phyloP scores from a whole-genome alignment of 116 monocot genomes.

The Trichopus zeylanicus region DNA sequence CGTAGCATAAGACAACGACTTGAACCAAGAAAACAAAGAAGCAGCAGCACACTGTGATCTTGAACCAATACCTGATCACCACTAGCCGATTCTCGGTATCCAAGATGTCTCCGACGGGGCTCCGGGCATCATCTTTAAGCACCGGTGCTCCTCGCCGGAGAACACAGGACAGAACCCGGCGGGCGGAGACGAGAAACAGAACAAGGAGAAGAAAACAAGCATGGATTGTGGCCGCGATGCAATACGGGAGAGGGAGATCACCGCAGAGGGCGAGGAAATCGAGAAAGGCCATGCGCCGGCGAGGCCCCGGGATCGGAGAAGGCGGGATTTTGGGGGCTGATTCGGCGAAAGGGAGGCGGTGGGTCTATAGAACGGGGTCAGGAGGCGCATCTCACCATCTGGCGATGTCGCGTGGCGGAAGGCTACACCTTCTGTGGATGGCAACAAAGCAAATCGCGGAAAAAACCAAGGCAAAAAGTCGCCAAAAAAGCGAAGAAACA shows the following conservation, averaged over 20 bases:
- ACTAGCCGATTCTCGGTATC: constrained; percentile 4
- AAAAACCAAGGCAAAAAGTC: no score
- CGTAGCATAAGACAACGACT: constrained; percentile 33
- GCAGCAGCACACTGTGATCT: constrained; percentile 32
- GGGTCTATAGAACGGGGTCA: neutral
- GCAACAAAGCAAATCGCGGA: no score
- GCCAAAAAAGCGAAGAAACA: no score
- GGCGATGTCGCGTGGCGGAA: neutral
- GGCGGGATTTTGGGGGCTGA: neutral
- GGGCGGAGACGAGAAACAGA: constrained; percentile 22
- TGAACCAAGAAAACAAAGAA: constrained; percentile 45
- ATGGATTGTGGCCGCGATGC: constrained; percentile 19
- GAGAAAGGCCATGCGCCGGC: constrained; percentile 23
- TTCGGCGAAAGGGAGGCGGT: neutral
- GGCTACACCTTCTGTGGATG: neutral
- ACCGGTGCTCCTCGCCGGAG: constrained; percentile 2
- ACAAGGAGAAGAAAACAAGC: constrained; percentile 22
- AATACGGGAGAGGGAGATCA: constrained; percentile 34
- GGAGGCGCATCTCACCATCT: neutral
- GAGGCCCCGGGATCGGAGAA: neutral
- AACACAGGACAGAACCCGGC: constrained; percentile 16
- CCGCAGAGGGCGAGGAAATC: constrained; percentile 9
- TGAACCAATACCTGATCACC: constrained; percentile 32
- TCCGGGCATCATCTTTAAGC: constrained; percentile 22
- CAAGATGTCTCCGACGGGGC: neutral